Evolutionary conservation across 169 alveolate genomes (phyloP).

Genomic region (Theileria annulata): DNA sequence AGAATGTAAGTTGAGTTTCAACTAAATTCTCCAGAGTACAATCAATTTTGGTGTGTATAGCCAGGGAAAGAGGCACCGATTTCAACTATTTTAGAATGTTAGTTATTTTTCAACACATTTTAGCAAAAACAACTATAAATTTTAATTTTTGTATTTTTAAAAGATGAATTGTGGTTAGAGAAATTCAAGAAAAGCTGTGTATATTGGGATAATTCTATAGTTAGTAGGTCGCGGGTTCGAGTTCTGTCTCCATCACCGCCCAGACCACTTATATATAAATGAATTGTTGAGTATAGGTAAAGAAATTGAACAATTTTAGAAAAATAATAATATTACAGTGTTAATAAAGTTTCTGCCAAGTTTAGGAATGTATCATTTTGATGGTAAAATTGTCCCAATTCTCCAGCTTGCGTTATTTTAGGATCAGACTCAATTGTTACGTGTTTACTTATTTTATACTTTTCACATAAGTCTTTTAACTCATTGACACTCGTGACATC

Average conservation of each 20-base stretch:
- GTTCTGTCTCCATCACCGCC: not conserved
- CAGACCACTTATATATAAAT: not conserved
- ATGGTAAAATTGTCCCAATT: conserved; percentile 30
- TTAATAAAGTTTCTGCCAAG: not conserved
- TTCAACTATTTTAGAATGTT: too few species aligned
- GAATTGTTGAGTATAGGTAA: not conserved
- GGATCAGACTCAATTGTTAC: conserved; percentile 26
- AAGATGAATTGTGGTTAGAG: too few species aligned
- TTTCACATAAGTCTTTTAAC: conserved; percentile 41
- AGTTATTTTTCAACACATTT: too few species aligned
- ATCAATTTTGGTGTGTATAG: too few species aligned
- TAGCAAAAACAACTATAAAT: too few species aligned
- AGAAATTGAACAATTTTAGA: too few species aligned
- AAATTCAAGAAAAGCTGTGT: too few species aligned
- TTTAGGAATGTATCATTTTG: not conserved
- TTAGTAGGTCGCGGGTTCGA: not conserved
- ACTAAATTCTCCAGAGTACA: too few species aligned
- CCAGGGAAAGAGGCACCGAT: too few species aligned
- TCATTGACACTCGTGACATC: not conserved
- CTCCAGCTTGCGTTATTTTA: conserved; percentile 55
- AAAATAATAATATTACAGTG: not conserved
- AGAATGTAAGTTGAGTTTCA: too few species aligned
- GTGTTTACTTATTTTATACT: conserved; percentile 24
- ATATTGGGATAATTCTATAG: too few species aligned
- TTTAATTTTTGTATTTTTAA: too few species aligned